Evolutionary conservation across 2,329 filamentous ascomycete genomes (phyloP), one percentile per base, ranked within the genome.

Genomic region (Aspergillus neoniger): DNA sequence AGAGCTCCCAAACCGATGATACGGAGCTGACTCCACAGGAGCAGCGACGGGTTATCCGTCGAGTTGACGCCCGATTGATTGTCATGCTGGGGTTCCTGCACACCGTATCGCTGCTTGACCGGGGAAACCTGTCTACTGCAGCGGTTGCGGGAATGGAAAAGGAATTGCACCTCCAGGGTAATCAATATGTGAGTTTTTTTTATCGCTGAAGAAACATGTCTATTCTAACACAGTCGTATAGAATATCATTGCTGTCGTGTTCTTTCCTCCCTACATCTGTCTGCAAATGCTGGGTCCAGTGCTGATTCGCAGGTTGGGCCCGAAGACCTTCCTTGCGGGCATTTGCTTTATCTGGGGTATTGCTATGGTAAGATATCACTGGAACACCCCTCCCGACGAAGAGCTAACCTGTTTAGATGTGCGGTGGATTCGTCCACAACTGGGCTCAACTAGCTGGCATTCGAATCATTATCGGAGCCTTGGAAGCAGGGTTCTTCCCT

Each of bases 401-500:
- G 14, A 4, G 5, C 12, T 58, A 44, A 47, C 7, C 2, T 14
- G 23, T 12, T 12, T 15, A 58, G 55, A 17, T 61, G 38, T 54
- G 39, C 10, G 64, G 50, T 1, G 65, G 65, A 10, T 67, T 69
- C 21, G 60, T 67, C 7, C 61, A 63, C 14, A 77, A 74, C 52
- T 80, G 74, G 61, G 69, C 71, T 2, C 67, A 69, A 4, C 69
- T 82, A 5, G 71, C 77, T 4, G 78, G 72, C 2, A 72, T 77
- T 2, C 74, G 79, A 2, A 77, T 79, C 23, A 62, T 81, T 5
- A 69, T 82, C 7, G 80, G 80, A 0, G 70, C 77, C 8, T 77
- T 80, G 32, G 80, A 82, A 64, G 77, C 79, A 1, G 74, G 76
- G 1, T 79, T 81, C 56, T 78, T 77, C 55, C 74, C 77, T 0